Conservation (phyloP, 306 rosid genomes). For the cucumber (Cucumis sativus) region DNA sequence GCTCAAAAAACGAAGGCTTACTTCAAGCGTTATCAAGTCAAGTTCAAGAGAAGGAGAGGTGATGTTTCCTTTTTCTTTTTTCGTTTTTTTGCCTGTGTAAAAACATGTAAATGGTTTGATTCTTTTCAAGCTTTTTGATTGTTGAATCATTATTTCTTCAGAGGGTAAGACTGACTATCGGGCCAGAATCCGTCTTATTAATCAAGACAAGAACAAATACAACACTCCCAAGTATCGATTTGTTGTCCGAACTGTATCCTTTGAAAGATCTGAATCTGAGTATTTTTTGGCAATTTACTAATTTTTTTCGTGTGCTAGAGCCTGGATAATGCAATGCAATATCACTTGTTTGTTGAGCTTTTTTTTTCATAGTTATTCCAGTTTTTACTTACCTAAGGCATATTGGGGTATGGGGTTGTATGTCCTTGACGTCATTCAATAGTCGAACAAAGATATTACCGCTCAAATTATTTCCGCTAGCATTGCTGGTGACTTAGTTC, state of each 20-base stretch:
- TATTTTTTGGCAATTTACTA: background rate
- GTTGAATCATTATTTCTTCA: slow-evolving; percentile 6
- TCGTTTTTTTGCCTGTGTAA: background rate
- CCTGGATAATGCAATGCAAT: background rate
- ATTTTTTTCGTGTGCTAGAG: background rate
- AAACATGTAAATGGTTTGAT: background rate
- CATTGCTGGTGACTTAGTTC: slow-evolving; percentile 74
- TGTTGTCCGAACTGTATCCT: slow-evolving; percentile 86
- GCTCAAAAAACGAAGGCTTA: slow-evolving; percentile 61
- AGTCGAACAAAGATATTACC: slow-evolving; percentile 66
- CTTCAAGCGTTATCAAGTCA: slow-evolving; percentile 70
- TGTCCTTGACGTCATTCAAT: background rate
- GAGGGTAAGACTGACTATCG: slow-evolving; percentile 92
- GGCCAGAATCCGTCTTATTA: slow-evolving; percentile 76
- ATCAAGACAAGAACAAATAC: slow-evolving; percentile 84
- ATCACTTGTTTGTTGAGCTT: background rate
- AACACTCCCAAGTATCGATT: slow-evolving; percentile 78
- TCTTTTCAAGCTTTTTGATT: background rate
- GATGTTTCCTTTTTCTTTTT: background rate
- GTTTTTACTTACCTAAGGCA: background rate
- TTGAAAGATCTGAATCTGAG: background rate
- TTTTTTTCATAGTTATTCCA: background rate
- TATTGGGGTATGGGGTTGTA: background rate
- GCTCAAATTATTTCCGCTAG: slow-evolving; percentile 74
- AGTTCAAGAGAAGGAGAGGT: slow-evolving; percentile 89